phyloP scores from a whole-genome alignment of 768 basidiomycete genomes.

The Pluteus cervinus region DNA sequence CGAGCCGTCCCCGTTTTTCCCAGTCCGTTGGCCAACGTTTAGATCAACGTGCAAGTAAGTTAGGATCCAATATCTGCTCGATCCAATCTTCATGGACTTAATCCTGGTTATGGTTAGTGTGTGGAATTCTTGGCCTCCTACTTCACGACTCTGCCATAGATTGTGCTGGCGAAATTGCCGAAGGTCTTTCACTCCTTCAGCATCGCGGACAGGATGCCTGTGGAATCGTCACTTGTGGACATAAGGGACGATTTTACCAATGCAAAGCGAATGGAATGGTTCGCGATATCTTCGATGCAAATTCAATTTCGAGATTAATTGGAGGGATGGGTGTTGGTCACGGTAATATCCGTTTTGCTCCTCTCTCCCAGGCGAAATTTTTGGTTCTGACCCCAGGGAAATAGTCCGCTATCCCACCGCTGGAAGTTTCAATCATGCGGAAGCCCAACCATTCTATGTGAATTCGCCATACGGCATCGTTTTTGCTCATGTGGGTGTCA shows the following conservation, averaged over 20 bases:
- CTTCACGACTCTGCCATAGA: slow-evolving; percentile 71
- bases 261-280: slow-evolving; percentile 99
- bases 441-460: slow-evolving; percentile 99
- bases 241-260: slow-evolving; percentile 92
- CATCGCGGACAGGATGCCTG: slow-evolving; percentile 98
- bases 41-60: slow-evolving; percentile 1
- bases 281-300: slow-evolving; percentile 88
- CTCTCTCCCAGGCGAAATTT: slow-evolving; percentile 1
- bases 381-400: too few species aligned
- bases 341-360: slow-evolving; percentile 39
- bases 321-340: slow-evolving; percentile 99
- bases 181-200: slow-evolving; percentile 92
- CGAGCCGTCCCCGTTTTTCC: slow-evolving; percentile 1
- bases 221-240: slow-evolving; percentile 94
- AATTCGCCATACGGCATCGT: slow-evolving; percentile 99
- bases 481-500: slow-evolving; percentile 85
- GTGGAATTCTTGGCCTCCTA: slow-evolving; percentile 87
- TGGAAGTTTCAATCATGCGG: slow-evolving; percentile 92
- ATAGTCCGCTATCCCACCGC: slow-evolving; percentile 97
- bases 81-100: slow-evolving; percentile 2
- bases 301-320: slow-evolving; percentile 66
- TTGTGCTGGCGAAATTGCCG: slow-evolving; percentile 84
- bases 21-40: neutral
- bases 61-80: slow-evolving; percentile 4
- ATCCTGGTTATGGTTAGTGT: slow-evolving; percentile 45